Evolutionary conservation across 1,139 yeast genomes (phyloP).

Genomic region (Pichia sp.): DNA sequence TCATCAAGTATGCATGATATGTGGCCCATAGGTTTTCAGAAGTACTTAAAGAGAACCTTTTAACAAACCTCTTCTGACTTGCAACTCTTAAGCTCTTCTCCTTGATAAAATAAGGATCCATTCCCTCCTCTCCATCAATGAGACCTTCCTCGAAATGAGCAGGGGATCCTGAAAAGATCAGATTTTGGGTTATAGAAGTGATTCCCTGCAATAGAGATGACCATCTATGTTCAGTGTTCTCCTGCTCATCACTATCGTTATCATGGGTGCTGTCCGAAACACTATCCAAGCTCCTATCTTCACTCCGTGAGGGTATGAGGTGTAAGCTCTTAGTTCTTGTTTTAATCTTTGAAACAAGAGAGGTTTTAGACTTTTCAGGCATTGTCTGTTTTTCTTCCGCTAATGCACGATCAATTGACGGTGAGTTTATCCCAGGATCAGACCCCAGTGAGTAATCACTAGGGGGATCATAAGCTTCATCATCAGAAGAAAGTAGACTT

Average conservation of each 20-base stretch:
- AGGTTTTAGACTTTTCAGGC: no score
- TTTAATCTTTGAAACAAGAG: no score
- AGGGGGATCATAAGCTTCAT: conserved; percentile 6
- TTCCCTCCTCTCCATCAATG: conserved; percentile 29
- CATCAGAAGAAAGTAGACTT: conserved; percentile 10
- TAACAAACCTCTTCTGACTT: conserved; percentile 49
- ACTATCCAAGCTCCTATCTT: background rate
- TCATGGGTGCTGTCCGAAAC: background rate
- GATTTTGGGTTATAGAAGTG: conserved; percentile 20
- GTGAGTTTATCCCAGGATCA: no score
- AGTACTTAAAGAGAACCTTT: conserved; percentile 57
- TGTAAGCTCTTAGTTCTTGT: no score
- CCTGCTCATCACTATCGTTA: conserved; percentile 1
- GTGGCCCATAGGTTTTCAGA: conserved; percentile 53
- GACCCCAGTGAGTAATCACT: no score
- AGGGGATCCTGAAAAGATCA: conserved; percentile 30
- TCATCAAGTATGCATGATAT: conserved; percentile 64
- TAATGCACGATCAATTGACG: no score
- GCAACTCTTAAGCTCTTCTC: conserved; percentile 34
- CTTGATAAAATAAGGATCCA: conserved; percentile 43
- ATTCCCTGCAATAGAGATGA: conserved; percentile 24
- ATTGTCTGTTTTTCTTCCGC: no score
- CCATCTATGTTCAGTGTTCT: conserved; percentile 14
- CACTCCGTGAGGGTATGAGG: no score
- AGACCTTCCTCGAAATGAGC: conserved; percentile 46